Base-by-base conservation (phyloP, 768 basidiomycete species). In the Leucocoprinus birnbaumii region DNA sequence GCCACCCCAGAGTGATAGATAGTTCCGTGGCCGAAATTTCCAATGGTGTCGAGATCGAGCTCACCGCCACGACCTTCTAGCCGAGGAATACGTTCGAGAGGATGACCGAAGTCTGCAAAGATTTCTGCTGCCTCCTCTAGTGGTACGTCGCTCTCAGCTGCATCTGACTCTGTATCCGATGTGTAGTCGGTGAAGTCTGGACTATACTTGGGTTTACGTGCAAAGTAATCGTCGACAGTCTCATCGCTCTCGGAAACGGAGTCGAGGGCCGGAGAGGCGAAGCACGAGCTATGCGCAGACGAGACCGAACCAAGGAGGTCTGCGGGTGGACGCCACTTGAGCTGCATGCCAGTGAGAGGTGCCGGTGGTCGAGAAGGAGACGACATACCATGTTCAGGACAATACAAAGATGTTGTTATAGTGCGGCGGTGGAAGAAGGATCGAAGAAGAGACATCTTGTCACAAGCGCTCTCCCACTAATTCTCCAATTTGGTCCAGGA, bases 51-150 rank as follows among this genome's bases (percentile, higher is more conserved):
- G 43, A 55, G 62, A 57, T 57, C 51, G 19, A 61, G 47, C 16
- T 64, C 64, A 51, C 63, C 60, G 55, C 66, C 64, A 38, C 61
- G 62, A 49, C 64, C 67, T 31, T 59, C 65, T 10, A 61, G 43
- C 22, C 70, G 66, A 9, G 65, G 63, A 64, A 76, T 69, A 34
- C 73, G 68, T 47, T 71, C 62, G 11, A 74, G 58, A 10, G 70
- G 70, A 52, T 70, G 63, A 21, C 72, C 72, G 59, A 73, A 69
- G 27, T 55, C 56, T 1, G 53, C 43, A 21, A 51, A 47, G 3
- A 59, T 40, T 13, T 64, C 68, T 4, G 37, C 68, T 4, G 40
- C 41, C 38, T 72, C 66, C 19, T 72, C 71, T 16, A 71, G 63
- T 9, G 73, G 72, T 0, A 67, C 62, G 43, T 72, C 68, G 31